Conservation (phyloP, 768 basidiomycete species). For the Agaricus blazei region DNA sequence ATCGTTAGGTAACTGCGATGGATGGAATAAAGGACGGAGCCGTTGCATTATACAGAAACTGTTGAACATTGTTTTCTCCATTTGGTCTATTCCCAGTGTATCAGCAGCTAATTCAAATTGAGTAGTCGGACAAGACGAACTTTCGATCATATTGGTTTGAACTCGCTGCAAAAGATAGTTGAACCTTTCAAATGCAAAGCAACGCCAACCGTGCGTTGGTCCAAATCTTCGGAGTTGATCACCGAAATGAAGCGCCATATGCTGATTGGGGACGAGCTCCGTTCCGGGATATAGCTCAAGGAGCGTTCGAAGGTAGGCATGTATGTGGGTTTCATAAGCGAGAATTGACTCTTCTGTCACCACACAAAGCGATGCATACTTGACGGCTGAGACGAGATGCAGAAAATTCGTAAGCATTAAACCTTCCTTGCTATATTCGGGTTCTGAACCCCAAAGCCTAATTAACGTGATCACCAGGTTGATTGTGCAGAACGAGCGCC, state of each 20-base stretch:
- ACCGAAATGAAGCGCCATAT: constrained; percentile 32
- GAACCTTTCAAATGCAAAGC: constrained; percentile 21
- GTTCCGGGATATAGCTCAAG: constrained; percentile 23
- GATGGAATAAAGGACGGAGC: constrained; percentile 10
- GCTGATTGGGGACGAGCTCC: constrained; percentile 30
- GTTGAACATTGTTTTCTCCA: constrained; percentile 23
- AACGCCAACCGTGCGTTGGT: constrained; percentile 31
- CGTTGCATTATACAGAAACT: constrained; percentile 20
- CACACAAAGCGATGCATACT: constrained; percentile 20
- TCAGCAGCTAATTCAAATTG: constrained; percentile 1
- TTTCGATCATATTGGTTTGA: too few relatives aligned
- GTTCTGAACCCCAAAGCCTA: constrained; percentile 27
- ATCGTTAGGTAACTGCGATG: not conserved
- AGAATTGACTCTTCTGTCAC: constrained; percentile 17
- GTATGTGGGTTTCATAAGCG: constrained; percentile 23
- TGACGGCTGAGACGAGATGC: constrained; percentile 27
- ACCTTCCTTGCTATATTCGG: constrained; percentile 6
- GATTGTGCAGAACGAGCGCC: constrained; percentile 19
- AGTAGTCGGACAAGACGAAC: too few relatives aligned
- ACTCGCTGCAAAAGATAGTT: too few relatives aligned
- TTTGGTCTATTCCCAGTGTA: constrained; percentile 24
- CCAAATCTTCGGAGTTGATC: constrained; percentile 26
- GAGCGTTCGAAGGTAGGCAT: constrained; percentile 24
- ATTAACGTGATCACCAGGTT: constrained; percentile 31
- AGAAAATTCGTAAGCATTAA: constrained; percentile 27